A percentile compares a stretch with the other conserved stretches of the same genome.
These are phyloP conservation scores for Isoetes taiwanensis DNA, from an alignment of 75 land plant species.

Conservation along the genomic window DNA sequence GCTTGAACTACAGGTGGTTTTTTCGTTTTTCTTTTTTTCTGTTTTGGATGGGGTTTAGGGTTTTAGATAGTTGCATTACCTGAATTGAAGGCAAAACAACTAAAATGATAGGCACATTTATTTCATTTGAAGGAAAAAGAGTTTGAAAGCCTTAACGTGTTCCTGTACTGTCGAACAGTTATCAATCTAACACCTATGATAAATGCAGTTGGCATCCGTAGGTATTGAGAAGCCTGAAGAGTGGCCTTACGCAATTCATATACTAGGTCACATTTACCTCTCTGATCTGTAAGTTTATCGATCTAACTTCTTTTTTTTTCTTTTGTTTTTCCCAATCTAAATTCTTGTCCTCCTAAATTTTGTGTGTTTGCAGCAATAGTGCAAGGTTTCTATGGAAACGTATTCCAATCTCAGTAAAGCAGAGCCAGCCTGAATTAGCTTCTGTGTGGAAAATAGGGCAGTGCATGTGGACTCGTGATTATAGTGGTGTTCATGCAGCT, in stretches of 20 bases:
- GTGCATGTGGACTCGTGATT: slow-evolving; percentile 67
- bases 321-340: background rate
- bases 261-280: slow-evolving; percentile 49
- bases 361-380: slow-evolving; percentile 46
- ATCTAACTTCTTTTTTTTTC: background rate
- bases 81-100: too few species aligned
- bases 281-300: slow-evolving; percentile 57
- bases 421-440: slow-evolving; percentile 49
- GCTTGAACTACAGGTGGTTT: too few species aligned
- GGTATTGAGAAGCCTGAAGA: slow-evolving; percentile 50
- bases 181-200: too few species aligned
- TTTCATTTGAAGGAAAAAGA: too few species aligned
- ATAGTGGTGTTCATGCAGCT: slow-evolving; percentile 67
- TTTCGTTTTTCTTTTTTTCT: too few species aligned
- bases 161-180: too few species aligned
- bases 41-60: too few species aligned
- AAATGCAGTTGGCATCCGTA: slow-evolving; percentile 41
- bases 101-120: too few species aligned
- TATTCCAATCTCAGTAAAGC: slow-evolving; percentile 46
- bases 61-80: too few species aligned
- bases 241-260: slow-evolving; percentile 84
- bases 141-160: too few species aligned
- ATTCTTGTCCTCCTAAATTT: background rate
- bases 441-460: slow-evolving; percentile 87
- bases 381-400: slow-evolving; percentile 94